phyloP scores from a whole-genome alignment of 2,329 filamentous ascomycete genomes.

The Colletotrichum coccodes region DNA sequence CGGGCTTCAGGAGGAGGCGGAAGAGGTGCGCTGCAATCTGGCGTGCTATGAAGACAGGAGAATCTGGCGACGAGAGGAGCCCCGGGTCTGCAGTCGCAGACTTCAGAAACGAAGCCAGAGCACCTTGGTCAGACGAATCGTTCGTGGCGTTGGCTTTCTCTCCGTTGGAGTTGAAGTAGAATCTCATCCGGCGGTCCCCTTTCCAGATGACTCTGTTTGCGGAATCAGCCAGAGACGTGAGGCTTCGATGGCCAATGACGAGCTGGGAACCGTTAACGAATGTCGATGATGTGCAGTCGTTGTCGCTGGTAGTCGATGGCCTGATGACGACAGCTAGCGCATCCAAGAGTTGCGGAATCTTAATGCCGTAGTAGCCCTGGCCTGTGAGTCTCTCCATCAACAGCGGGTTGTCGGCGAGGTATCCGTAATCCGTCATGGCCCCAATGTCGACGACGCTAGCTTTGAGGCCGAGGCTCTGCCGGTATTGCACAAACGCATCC shows the following conservation, averaged over 20 bases:
- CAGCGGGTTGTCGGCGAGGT: constrained; percentile 38
- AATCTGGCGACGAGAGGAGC: background rate
- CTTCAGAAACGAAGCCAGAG: background rate
- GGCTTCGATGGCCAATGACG: constrained; percentile 16
- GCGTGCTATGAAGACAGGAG: background rate
- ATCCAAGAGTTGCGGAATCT: constrained; percentile 31
- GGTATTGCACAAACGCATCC: constrained; percentile 49
- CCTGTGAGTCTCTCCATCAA: constrained; percentile 24
- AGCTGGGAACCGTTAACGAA: constrained; percentile 32
- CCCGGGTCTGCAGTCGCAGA: background rate
- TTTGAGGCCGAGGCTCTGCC: constrained; percentile 44
- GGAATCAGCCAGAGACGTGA: constrained; percentile 19
- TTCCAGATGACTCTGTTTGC: constrained; percentile 34
- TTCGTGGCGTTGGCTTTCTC: background rate
- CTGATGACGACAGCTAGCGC: constrained; percentile 13
- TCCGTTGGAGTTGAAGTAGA: constrained; percentile 33
- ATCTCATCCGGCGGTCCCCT: constrained; percentile 37
- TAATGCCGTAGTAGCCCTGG: constrained; percentile 21
- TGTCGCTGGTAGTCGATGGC: background rate
- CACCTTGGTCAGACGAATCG: constrained; percentile 38
- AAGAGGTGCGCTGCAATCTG: constrained; percentile 35
- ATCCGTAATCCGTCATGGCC: constrained; percentile 48
- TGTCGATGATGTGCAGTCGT: background rate
- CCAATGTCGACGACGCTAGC: constrained; percentile 50
- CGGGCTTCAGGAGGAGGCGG: constrained; percentile 31